phyloP scores from a whole-genome alignment of 129 eudicot genomes.

The Centella asiatica region DNA sequence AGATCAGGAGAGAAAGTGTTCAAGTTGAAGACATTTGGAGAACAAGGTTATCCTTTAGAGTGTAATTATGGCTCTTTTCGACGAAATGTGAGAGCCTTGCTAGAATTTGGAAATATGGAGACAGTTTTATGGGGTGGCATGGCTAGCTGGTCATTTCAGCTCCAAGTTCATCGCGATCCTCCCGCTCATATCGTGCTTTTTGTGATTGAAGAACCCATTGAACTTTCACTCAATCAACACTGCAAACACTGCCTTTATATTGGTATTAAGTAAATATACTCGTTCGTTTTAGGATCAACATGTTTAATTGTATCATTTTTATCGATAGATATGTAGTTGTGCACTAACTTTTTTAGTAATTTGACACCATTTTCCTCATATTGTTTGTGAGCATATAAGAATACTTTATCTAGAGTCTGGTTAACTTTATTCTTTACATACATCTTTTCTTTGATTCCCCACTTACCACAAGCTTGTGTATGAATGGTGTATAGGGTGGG shows the following conservation, averaged over 20 bases:
- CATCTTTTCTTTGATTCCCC: too few species aligned
- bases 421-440: too few species aligned
- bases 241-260: slow-evolving; percentile 84
- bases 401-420: too few species aligned
- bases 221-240: slow-evolving; percentile 39
- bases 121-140: slow-evolving; percentile 30
- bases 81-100: slow-evolving; percentile 61
- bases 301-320: too few species aligned
- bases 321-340: too few species aligned
- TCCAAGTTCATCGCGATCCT: slow-evolving; percentile 73
- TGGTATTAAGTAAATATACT: too few species aligned
- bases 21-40: slow-evolving; percentile 74
- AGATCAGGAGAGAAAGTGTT: slow-evolving; percentile 59
- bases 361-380: too few species aligned
- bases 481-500: slow-evolving; percentile 73
- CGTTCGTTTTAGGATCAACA: too few species aligned
- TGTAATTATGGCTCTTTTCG: slow-evolving; percentile 49
- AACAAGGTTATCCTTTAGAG: slow-evolving; percentile 71
- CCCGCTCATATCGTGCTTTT: slow-evolving; percentile 54
- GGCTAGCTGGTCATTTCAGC: slow-evolving; percentile 90
- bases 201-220: slow-evolving; percentile 78
- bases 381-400: too few species aligned
- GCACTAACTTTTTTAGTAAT: too few species aligned
- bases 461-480: background rate
- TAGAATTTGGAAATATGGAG: slow-evolving; percentile 67